These are phyloP conservation scores for Suillus occidentalis DNA, from an alignment of 768 basidiomycete species.

Conservation along the genomic window DNA sequence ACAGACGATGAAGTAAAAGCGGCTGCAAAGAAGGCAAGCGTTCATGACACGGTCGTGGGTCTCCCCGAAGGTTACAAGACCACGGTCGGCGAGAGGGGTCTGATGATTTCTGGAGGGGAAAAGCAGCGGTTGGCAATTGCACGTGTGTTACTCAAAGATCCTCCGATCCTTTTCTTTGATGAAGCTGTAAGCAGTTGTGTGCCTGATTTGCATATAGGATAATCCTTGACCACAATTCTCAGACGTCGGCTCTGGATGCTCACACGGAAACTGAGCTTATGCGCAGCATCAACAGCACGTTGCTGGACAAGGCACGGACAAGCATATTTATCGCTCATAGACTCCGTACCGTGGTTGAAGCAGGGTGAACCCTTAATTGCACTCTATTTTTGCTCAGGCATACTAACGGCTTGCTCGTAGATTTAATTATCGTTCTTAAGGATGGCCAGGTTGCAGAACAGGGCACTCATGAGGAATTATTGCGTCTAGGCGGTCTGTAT, in stretches of 20 bases:
- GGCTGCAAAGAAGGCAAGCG: constrained; percentile 84
- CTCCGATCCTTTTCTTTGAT: constrained; percentile 95
- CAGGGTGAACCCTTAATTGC: constrained; percentile 56
- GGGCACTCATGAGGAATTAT: constrained; percentile 87
- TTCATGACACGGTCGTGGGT: constrained; percentile 74
- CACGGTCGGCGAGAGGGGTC: constrained; percentile 91
- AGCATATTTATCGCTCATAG: constrained; percentile 97
- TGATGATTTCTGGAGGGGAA: constrained; percentile 99
- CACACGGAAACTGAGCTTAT: constrained; percentile 95
- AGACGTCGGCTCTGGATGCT: constrained; percentile 96
- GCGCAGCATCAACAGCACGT: constrained; percentile 83
- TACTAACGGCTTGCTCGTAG: constrained; percentile 35
- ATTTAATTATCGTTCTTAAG: constrained; percentile 90
- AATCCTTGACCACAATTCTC: constrained; percentile 5
- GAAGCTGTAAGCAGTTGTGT: constrained; percentile 75
- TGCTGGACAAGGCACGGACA: constrained; percentile 79
- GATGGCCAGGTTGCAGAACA: constrained; percentile 92
- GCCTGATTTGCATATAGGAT: constrained; percentile 7
- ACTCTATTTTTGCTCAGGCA: not conserved
- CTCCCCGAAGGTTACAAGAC: constrained; percentile 88
- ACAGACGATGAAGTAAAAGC: constrained; percentile 86
- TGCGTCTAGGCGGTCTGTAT: constrained; percentile 71
- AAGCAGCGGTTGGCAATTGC: constrained; percentile 97
- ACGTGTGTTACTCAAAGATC: constrained; percentile 88
- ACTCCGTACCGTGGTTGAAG: constrained; percentile 84